phyloP scores from a whole-genome alignment of 495 filamentous ascomycete species.

The Penicillium coffeae region DNA sequence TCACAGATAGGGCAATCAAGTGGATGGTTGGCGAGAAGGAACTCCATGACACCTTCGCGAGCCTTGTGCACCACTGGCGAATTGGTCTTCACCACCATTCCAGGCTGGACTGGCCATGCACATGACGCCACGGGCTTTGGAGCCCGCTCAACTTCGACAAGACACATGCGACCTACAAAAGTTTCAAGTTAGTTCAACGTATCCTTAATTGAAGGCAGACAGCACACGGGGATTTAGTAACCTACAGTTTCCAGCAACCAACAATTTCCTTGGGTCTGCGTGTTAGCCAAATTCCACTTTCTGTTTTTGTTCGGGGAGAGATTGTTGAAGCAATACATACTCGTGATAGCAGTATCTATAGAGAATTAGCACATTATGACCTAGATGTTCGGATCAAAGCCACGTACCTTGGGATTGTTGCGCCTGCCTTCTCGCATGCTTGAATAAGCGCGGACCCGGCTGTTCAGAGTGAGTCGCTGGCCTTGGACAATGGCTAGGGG shows the following conservation, averaged over 20 bases:
- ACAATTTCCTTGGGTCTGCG: slow-evolving; percentile 64
- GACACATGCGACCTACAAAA: slow-evolving; percentile 76
- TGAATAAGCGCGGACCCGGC: slow-evolving; percentile 92
- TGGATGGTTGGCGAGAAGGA: slow-evolving; percentile 93
- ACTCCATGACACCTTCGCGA: slow-evolving; percentile 98
- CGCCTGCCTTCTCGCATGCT: slow-evolving; percentile 96
- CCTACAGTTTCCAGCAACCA: slow-evolving; percentile 95
- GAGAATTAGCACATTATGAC: slow-evolving; percentile 29
- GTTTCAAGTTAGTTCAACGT: neutral
- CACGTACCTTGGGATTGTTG: slow-evolving; percentile 74
- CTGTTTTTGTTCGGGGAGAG: neutral
- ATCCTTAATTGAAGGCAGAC: neutral
- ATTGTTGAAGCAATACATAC: slow-evolving; percentile 43
- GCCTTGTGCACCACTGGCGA: slow-evolving; percentile 95
- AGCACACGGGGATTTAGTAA: neutral
- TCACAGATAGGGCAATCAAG: slow-evolving; percentile 98
- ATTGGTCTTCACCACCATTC: slow-evolving; percentile 98
- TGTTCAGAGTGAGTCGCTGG: slow-evolving; percentile 26
- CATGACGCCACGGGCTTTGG: slow-evolving; percentile 98
- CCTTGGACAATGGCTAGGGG: slow-evolving; percentile 7
- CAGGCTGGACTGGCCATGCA: slow-evolving; percentile 96
- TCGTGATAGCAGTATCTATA: slow-evolving; percentile 98
- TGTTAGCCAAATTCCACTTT: slow-evolving; percentile 26
- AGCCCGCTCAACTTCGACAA: slow-evolving; percentile 93
- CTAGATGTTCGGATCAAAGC: neutral